Base-by-base conservation (phyloP, 2,329 filamentous ascomycete genomes). In the Botryotinia globosa region DNA sequence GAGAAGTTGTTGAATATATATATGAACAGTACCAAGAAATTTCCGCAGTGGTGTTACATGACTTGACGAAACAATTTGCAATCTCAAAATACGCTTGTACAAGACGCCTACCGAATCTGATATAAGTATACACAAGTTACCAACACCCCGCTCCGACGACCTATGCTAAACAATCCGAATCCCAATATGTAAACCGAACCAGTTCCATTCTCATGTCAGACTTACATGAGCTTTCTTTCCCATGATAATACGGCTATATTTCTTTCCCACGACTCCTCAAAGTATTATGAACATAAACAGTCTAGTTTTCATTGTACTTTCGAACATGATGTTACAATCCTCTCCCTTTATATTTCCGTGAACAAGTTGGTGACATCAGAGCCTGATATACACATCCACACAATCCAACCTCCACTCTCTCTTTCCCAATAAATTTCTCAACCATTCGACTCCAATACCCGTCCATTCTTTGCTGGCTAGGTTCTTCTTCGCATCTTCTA, bases 321-420 rank as follows among this genome's bases (percentile, higher is more conserved):
- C 48, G 18, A 42, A 22, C 20, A 29, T 56, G 37, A 67, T 56
- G 18, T 67, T 22, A 44, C 39, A 56, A 62, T 58, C 18, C 44
- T 51, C 42, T 61, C 42, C 6, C 34, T 20, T 20, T n/a, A 8
- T 42, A 56, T 29, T 54, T 29, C 34, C 14, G 25, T 29, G n/a
- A 9, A 14, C 8, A 42, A 32, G 10, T 25, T 39, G 58, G 34
- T 39, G 22, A 25, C 25, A 67, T 80, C 73, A 96, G 76, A 97
- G 83, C 75, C 93, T 86, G 70, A 98, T 89, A 78, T 94, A 90
- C 44, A 98, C 88, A 82, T 97, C 94, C 82, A 99, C 87, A 81
- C 94, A 98, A 73, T 95, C 94, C 76, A 99, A 88, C 78, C 92
- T 89, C 93, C 95, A 97, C 82, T 98, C 94, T 78, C 92, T 89